Evolutionary conservation across 352 stramenopile species (phyloP), one percentile per base, ranked within the genome.

Genomic region (Pythium apleroticum): DNA sequence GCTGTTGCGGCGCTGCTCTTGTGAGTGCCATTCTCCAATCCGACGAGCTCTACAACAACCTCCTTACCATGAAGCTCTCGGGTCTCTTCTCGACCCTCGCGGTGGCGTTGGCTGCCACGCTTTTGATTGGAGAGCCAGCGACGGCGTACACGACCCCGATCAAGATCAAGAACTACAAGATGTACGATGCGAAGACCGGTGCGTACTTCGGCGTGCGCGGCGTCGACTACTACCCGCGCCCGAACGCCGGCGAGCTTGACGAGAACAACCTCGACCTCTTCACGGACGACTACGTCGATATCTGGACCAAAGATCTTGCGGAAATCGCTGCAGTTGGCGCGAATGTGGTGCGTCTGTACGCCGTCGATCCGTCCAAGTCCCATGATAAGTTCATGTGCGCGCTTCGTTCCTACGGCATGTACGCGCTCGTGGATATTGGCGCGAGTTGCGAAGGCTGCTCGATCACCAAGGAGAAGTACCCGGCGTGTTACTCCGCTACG

Each of bases 371-470:
- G 19, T 76, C 71, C n/a, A 72, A 93, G 65, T 89, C 78, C 14
- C 89, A 97, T 63, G 81, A 91, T 73, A 76, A 76, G 54, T 96
- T 97, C 68, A 96, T 97, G 89, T 95, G 85, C 60, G 84, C 86
- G 2, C 48, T 96, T n/a, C 69, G 79, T 1, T 37, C 75, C 19
- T 66, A 81, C 5, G 88, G 87, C 17, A 96, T 97, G 66, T 91
- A 93, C 60, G 85, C 76, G 22, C 73, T 92, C 37, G 65, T 93
- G 15, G 85, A 91, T 58, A 67, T 92, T 24, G 81, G 59, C 43
- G 75, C 72, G 17, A 88, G 63, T 54, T 93, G 84, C 46, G 50
- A 76, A 49, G 68, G 72, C 60, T 93, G 84, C 46, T 69, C 76
- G 5, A 82, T 91, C 56, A 87, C 82, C 22, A 67, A 70, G 28